phyloP scores from a whole-genome alignment of 441 rosid species.

The California macrophylla region DNA sequence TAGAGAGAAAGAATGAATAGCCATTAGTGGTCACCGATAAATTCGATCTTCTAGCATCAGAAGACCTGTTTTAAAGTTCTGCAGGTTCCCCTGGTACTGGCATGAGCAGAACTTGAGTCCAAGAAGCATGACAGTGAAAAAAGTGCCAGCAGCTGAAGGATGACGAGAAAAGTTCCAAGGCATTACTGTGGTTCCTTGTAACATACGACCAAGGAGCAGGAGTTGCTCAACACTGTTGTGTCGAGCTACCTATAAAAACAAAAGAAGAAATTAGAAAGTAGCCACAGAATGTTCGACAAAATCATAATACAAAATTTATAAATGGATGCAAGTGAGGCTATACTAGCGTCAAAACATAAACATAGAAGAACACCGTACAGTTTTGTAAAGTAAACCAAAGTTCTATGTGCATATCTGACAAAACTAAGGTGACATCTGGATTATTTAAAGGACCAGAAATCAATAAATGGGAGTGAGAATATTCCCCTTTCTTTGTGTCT shows the following conservation, averaged over 20 bases:
- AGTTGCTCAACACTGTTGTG: conserved; percentile 92
- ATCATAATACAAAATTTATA: conserved; percentile 1
- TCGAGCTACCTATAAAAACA: conserved; percentile 60
- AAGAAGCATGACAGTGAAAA: conserved; percentile 93
- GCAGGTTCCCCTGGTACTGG: conserved; percentile 75
- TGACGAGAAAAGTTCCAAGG: conserved; percentile 93
- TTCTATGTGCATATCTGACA: not conserved
- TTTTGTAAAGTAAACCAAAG: not conserved
- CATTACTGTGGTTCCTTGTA: conserved; percentile 74
- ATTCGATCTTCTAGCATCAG: conserved; percentile 87
- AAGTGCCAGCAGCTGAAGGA: conserved; percentile 96
- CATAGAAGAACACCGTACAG: not conserved
- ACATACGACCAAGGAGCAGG: conserved; percentile 79
- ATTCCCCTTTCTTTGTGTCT: not conserved
- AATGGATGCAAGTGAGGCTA: not conserved
- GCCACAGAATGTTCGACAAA: conserved; percentile 12
- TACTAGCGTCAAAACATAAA: not conserved
- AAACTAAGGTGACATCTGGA: not conserved
- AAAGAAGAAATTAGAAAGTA: conserved; percentile 18
- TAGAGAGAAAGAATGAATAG: conserved; percentile 17
- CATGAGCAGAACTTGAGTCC: conserved; percentile 91
- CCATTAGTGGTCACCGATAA: conserved; percentile 49
- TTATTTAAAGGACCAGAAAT: not conserved
- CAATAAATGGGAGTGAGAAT: not conserved
- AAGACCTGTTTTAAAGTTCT: conserved; percentile 75